phyloP scores from a whole-genome alignment of 441 rosid species.

The Geranium incanum region DNA sequence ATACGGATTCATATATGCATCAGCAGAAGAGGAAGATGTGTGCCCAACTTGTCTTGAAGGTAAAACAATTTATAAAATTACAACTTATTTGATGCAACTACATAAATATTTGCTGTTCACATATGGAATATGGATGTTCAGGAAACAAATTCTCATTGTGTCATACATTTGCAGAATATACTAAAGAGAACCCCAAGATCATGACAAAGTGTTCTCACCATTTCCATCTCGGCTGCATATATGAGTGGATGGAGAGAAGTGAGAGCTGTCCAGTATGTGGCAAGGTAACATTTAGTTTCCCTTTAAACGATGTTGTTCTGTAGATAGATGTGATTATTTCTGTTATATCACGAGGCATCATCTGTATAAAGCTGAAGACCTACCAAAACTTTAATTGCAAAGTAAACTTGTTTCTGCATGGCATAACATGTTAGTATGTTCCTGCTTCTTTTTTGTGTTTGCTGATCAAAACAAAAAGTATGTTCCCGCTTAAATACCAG shows the following conservation, averaged over 20 bases:
- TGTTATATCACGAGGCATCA: background rate
- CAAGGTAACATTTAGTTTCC: slow-evolving; percentile 37
- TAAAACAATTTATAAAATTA: slow-evolving; percentile 24
- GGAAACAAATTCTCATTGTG: background rate
- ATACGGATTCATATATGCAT: slow-evolving; percentile 44
- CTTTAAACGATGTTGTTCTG: background rate
- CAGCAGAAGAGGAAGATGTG: slow-evolving; percentile 76
- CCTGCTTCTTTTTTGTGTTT: background rate
- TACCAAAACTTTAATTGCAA: background rate
- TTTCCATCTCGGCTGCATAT: slow-evolving; percentile 72
- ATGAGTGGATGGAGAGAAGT: slow-evolving; percentile 82
- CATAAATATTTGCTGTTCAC: background rate
- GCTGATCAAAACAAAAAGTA: no score
- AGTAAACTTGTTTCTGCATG: background rate
- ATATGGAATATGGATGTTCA: background rate
- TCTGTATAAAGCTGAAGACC: background rate
- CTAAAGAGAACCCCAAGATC: slow-evolving; percentile 62
- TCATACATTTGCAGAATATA: slow-evolving; percentile 43
- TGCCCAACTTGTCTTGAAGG: slow-evolving; percentile 97
- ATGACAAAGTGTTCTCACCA: slow-evolving; percentile 59
- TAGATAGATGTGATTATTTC: background rate
- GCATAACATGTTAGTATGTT: background rate
- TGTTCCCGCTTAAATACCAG: no score
- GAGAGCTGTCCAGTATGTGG: slow-evolving; percentile 75
- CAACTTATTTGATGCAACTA: background rate